Evolutionary conservation across 2,329 filamentous ascomycete genomes (phyloP).

Genomic region (Drechslera avenae): DNA sequence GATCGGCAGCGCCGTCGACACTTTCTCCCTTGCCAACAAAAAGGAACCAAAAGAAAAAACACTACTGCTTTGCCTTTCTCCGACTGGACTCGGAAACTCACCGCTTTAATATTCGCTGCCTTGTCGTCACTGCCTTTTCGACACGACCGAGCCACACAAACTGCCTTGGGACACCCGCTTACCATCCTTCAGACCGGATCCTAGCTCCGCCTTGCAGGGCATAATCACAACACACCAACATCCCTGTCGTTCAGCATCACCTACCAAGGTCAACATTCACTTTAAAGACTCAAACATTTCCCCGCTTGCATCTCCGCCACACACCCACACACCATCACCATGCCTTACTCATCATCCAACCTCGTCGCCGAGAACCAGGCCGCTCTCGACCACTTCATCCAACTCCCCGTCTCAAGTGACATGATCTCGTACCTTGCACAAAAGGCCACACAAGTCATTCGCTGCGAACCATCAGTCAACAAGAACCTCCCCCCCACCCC

Average conservation of each 20-base stretch:
- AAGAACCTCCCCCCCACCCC: slow-evolving; percentile 63
- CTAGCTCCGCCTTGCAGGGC: slow-evolving; percentile 38
- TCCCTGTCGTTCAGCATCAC: slow-evolving; percentile 9
- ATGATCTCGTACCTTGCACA: slow-evolving; percentile 80
- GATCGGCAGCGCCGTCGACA: slow-evolving; percentile 39
- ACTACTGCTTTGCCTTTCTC: slow-evolving; percentile 20
- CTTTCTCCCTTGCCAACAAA: slow-evolving; percentile 23
- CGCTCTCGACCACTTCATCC: slow-evolving; percentile 81
- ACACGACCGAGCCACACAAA: slow-evolving; percentile 38
- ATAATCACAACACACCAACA: slow-evolving; percentile 26
- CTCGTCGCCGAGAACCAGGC: slow-evolving; percentile 65
- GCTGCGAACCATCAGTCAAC: slow-evolving; percentile 67
- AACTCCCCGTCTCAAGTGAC: slow-evolving; percentile 71
- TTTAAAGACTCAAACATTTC: slow-evolving; percentile 25
- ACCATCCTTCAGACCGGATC: slow-evolving; percentile 40
- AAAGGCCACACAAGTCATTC: slow-evolving; percentile 77
- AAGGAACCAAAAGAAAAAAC: slow-evolving; percentile 15
- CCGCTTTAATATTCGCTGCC: slow-evolving; percentile 35
- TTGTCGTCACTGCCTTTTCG: slow-evolving; percentile 24
- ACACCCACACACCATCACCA: slow-evolving; percentile 33
- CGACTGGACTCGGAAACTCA: slow-evolving; percentile 32
- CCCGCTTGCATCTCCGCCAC: slow-evolving; percentile 21
- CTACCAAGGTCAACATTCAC: slow-evolving; percentile 14
- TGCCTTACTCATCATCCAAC: slow-evolving; percentile 54
- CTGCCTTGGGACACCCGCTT: slow-evolving; percentile 44